Base-by-base conservation (phyloP, 768 basidiomycete genomes). In the Suillus subalutaceus region DNA sequence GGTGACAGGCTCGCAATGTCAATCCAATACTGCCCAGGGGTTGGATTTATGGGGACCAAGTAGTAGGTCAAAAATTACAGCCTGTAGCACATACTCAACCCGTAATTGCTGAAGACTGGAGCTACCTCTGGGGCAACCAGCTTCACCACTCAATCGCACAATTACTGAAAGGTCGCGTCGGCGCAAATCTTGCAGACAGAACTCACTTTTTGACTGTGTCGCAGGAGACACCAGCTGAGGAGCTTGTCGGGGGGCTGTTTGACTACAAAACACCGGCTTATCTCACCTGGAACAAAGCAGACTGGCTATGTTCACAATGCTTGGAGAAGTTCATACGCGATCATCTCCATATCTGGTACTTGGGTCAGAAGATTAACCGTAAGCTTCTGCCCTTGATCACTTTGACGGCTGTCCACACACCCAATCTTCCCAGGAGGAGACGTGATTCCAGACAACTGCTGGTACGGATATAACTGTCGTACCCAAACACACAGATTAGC, bases 401-500 rank as follows among this genome's bases (percentile, higher is more conserved):
- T 57, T 60, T 20, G 62, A 1, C 56, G 23, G 43, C 18, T 32
- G 52, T 18, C 50, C 15, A 43, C 18, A 56, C 23, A 30, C 53
- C n/a, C 52, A 20, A 26, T 53, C 10, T 13, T 20, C 15, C 15
- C 35, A 68, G 66, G 41, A 26, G 65, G 63, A 32, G 23, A 53
- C 30, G 20, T 59, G 66, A 72, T 59, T 35, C 61, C 52, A 4
- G 71, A 73, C 43, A 71, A 78, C 43, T 79, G 77, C 60, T 76
- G 73, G 75, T 77, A 78, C 65, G 77, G 78, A 18, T 78, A 75
- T 62, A 67, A 75, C 26, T 78, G 77, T 62, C 61, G 70, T 52
- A 75, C 72, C 3, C 78, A 79, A 55, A 72, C 62, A 12, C 70
- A 75, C 32, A 73, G 52, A 8, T 7, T 55, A 32, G 55, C 35